Evolutionary conservation across 2,329 filamentous ascomycete genomes (phyloP), one percentile per base, ranked within the genome.

Genomic region (Grosmannia serpens): DNA sequence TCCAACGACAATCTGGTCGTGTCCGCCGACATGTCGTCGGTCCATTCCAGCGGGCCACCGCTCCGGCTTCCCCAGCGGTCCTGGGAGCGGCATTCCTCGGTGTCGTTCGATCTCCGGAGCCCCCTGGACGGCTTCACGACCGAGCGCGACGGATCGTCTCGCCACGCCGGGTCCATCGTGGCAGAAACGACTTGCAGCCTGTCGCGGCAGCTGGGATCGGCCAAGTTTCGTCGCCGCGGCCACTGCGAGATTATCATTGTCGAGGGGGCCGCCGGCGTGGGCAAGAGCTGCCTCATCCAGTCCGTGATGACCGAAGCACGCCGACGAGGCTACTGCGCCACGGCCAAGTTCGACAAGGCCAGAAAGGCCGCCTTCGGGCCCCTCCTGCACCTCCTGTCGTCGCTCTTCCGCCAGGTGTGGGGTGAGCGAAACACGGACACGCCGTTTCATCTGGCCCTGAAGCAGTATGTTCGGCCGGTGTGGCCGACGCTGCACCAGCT

Each of bases 381-480:
- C 4, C 70, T 86, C 46, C 74, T 86, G 29, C 85, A 82, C 68
- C 70, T 86, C n/a, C 69, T 86, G 13, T 85, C 83, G 13, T 85
- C 82, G 24, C 71, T 87, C 20, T 86, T 86, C 69, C 82, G 82
- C 65, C 84, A 87, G 66, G 80, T 86, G 3, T 86, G 83, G 75
- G 83, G 83, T 1, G 84, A 87, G 67, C 77, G 78, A 46, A 82
- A 86, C 64, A 85, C 83, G 0, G 81, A 85, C 49, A 86, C 83
- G 0, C 73, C 77, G 2, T 85, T 87, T 58, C 84, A 86, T 61
- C 78, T 81, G 64, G 71, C 76, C 1, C 67, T 87, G 38, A 84
- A 82, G 68, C 77, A 84, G 56, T 84, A 84, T 61, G 77, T 86
- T 51, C 78, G 78, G 29, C 83, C 84, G 1, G 76, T 83, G 17